phyloP scores from a whole-genome alignment of 495 filamentous ascomycete genomes.

The Stereocaulon alpinum region DNA sequence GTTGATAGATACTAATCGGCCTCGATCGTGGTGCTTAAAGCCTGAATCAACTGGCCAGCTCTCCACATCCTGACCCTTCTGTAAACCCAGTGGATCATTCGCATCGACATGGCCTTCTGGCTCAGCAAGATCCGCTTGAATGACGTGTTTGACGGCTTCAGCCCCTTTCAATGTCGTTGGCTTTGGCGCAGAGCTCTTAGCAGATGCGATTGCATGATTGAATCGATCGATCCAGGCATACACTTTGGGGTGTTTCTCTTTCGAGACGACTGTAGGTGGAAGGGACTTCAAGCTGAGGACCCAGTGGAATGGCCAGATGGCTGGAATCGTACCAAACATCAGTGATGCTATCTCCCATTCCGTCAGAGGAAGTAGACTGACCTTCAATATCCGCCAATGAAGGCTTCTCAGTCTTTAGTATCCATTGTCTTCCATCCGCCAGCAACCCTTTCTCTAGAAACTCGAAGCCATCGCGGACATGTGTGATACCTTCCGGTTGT shows the following conservation, averaged over 20 bases:
- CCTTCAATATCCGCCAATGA: conserved; percentile 50
- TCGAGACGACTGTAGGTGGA: conserved; percentile 31
- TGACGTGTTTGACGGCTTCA: conserved; percentile 37
- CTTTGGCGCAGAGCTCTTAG: conserved; percentile 24
- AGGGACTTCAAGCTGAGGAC: conserved; percentile 37
- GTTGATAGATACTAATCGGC: conserved; percentile 38
- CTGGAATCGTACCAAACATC: conserved; percentile 18
- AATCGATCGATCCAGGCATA: conserved; percentile 50
- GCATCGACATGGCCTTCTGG: conserved; percentile 28
- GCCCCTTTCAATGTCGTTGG: conserved; percentile 33
- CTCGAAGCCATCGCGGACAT: conserved; percentile 33
- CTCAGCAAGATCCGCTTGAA: conserved; percentile 28
- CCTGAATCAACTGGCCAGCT: conserved; percentile 50
- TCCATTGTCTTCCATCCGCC: conserved; percentile 47
- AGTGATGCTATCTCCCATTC: neutral
- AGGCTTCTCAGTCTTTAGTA: conserved; percentile 36
- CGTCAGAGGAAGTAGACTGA: conserved; percentile 5
- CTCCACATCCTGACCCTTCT: conserved; percentile 38
- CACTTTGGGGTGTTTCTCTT: conserved; percentile 37
- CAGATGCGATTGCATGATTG: conserved; percentile 24
- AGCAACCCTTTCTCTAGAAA: conserved; percentile 45
- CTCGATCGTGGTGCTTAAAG: conserved; percentile 41
- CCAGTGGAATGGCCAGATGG: conserved; percentile 54
- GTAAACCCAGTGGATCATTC: conserved; percentile 34
- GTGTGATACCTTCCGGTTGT: conserved; percentile 37